These are phyloP conservation scores for Prunella vulgaris DNA, from an alignment of 257 asterid genomes.

Conservation along the genomic window DNA sequence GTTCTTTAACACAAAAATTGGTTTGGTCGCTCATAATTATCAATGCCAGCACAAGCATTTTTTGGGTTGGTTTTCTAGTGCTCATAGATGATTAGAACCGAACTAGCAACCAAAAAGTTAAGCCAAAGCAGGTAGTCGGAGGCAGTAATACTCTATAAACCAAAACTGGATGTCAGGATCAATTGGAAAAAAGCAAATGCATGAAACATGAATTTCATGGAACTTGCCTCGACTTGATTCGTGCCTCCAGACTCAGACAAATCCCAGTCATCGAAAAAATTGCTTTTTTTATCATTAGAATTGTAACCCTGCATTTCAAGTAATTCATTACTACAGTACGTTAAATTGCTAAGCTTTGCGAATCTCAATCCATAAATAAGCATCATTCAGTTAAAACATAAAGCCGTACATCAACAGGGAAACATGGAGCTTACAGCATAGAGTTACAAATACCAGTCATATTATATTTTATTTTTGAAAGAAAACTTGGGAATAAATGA, in stretches of 20 bases:
- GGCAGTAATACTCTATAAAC: background rate
- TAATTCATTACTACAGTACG: conserved; percentile 6
- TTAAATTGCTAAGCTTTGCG: conserved; percentile 1
- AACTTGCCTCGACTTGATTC: conserved; percentile 60
- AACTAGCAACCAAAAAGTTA: background rate
- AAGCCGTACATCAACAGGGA: background rate
- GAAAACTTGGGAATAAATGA: conserved; percentile 7
- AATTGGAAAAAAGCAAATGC: background rate
- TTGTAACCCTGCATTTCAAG: conserved; percentile 70
- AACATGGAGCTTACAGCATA: background rate
- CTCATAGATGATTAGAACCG: background rate
- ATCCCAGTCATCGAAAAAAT: conserved; percentile 82
- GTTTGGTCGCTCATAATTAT: background rate
- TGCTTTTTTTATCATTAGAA: conserved; percentile 70
- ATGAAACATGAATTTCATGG: conserved; percentile 20
- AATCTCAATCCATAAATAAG: conserved; percentile 7
- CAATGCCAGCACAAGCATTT: background rate
- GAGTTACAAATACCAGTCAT: background rate
- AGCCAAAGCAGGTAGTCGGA: background rate
- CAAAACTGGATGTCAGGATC: conserved; percentile 5
- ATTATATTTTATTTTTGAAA: conserved; percentile 3
- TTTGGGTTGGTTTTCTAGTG: background rate
- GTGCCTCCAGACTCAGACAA: conserved; percentile 82
- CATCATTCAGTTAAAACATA: background rate
- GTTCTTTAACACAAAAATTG: background rate